phyloP scores from a whole-genome alignment of 2,329 filamentous ascomycete species.

The Aschersonia sp. region DNA sequence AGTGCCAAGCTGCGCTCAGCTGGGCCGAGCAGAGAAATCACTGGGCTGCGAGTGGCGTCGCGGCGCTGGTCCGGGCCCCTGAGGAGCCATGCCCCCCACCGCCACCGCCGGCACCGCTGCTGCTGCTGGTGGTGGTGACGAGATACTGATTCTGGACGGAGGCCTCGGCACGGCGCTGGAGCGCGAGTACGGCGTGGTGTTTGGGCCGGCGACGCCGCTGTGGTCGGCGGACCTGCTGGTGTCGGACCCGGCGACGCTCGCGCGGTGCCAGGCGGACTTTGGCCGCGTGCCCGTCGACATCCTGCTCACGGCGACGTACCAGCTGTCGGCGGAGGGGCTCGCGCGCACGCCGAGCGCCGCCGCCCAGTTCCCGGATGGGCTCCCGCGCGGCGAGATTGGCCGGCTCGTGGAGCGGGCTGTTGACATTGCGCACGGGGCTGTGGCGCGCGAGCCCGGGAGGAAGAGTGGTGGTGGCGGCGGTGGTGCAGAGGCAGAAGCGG shows the following conservation, averaged over 20 bases:
- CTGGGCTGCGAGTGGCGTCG: no score
- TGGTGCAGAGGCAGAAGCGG: no score
- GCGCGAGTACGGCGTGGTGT: slow-evolving; percentile 37
- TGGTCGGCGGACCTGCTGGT: slow-evolving; percentile 57
- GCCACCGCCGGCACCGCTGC: no score
- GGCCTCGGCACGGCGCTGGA: slow-evolving; percentile 54
- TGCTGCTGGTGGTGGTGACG: no score
- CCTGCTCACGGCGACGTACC: slow-evolving; percentile 54
- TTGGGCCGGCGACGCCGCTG: slow-evolving; percentile 39
- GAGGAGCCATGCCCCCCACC: no score
- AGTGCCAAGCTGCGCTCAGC: no score
- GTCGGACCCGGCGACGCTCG: slow-evolving; percentile 32
- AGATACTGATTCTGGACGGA: slow-evolving; percentile 40
- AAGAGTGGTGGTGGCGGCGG: no score
- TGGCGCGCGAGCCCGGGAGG: no score
- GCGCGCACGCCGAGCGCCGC: slow-evolving; percentile 25
- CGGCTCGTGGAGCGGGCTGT: slow-evolving; percentile 29
- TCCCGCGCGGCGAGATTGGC: slow-evolving; percentile 22
- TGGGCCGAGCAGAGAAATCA: no score
- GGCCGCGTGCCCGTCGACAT: slow-evolving; percentile 42
- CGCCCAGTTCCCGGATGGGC: slow-evolving; percentile 24
- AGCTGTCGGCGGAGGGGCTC: slow-evolving; percentile 44
- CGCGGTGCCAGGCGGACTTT: slow-evolving; percentile 42
- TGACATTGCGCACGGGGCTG: slow-evolving; percentile 21
- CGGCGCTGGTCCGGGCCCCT: no score